Conservation (phyloP, 140 eudicot species). For the Cichorium intybus region DNA sequence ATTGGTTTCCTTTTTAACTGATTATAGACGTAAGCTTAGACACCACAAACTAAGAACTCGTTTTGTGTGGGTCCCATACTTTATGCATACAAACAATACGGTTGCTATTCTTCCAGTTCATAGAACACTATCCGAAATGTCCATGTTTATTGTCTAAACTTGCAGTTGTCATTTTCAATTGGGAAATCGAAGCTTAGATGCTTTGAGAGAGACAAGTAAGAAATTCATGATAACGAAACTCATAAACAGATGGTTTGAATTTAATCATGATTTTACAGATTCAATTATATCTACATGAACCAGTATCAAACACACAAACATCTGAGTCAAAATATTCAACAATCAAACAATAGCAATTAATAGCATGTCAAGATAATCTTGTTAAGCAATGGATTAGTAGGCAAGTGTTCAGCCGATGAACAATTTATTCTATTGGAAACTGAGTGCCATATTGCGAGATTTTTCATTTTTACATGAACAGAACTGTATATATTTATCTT, state of each 20-base stretch:
- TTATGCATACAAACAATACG: background rate
- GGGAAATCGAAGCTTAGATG: no score
- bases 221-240: no score
- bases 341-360: background rate
- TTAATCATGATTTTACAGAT: background rate
- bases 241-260: no score
- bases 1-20: slow-evolving; percentile 4
- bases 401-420: background rate
- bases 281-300: background rate
- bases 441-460: background rate
- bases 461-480: background rate
- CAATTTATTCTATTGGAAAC: background rate
- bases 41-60: background rate
- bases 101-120: background rate
- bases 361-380: background rate
- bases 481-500: slow-evolving; percentile 6
- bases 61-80: background rate
- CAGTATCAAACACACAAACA: slow-evolving; percentile 4
- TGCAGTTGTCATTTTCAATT: no score
- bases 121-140: background rate
- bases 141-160: no score
- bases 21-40: background rate
- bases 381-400: background rate
- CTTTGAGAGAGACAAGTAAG: no score
- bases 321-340: background rate